phyloP scores from a whole-genome alignment of 1,284 basidiomycete species.

The Cystobasidium pallidum region DNA sequence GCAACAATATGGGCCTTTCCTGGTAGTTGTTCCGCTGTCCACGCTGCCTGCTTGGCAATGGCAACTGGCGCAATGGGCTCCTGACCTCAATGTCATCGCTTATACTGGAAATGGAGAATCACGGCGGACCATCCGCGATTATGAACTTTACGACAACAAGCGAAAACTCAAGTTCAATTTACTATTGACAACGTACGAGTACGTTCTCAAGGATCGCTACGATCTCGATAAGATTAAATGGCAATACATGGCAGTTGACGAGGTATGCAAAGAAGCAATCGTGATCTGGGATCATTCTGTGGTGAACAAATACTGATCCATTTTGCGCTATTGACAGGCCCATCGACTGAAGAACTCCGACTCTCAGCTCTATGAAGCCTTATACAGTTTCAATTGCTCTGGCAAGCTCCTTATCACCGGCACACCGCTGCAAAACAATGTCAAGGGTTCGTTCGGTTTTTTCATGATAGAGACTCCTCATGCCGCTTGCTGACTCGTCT shows the following conservation, averaged over 20 bases:
- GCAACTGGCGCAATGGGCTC: constrained; percentile 94
- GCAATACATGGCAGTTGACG: constrained; percentile 95
- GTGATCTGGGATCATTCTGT: background rate
- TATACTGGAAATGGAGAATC: constrained; percentile 90
- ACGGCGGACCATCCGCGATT: constrained; percentile 86
- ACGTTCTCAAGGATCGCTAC: constrained; percentile 86
- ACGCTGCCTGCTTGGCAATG: constrained; percentile 98
- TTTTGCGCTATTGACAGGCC: constrained; percentile 64
- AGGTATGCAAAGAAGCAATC: constrained; percentile 62
- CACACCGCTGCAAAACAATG: constrained; percentile 98
- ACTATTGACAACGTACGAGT: constrained; percentile 94
- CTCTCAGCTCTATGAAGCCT: constrained; percentile 92
- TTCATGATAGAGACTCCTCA: background rate
- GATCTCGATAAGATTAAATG: constrained; percentile 94
- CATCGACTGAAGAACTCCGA: constrained; percentile 98
- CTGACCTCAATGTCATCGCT: constrained; percentile 93
- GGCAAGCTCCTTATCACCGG: constrained; percentile 97
- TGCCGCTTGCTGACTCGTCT: background rate
- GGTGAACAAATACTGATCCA: background rate
- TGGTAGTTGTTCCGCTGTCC: constrained; percentile 96
- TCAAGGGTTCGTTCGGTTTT: constrained; percentile 69
- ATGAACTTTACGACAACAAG: constrained; percentile 83
- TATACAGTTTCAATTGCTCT: constrained; percentile 83
- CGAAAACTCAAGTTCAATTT: constrained; percentile 94
- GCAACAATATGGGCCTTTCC: constrained; percentile 93